Evolutionary conservation across 768 basidiomycete genomes (phyloP).

Genomic region (Leucocoprinus sp.): DNA sequence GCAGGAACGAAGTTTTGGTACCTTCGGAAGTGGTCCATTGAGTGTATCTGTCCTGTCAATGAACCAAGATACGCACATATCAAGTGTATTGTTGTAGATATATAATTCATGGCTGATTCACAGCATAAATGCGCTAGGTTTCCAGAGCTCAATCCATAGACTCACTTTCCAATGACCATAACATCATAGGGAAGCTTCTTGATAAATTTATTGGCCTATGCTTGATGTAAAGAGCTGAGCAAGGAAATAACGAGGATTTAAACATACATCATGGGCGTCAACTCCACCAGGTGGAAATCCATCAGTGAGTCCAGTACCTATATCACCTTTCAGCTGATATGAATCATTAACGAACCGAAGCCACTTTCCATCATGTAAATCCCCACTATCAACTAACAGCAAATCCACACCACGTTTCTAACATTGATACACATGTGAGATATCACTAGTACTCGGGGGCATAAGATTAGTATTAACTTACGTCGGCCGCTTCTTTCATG

Average conservation of each 20-base stretch:
- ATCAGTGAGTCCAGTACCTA: slow-evolving; percentile 72
- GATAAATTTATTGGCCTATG: slow-evolving; percentile 68
- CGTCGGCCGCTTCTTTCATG: slow-evolving; percentile 68
- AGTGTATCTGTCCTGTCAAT: slow-evolving; percentile 2
- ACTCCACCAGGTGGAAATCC: slow-evolving; percentile 64
- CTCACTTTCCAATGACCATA: slow-evolving; percentile 78
- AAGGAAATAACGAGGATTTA: neutral
- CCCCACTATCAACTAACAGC: slow-evolving; percentile 76
- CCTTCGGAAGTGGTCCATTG: slow-evolving; percentile 22
- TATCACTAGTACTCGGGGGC: neutral
- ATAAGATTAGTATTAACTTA: slow-evolving; percentile 14
- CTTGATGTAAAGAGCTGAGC: neutral
- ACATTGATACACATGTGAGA: neutral
- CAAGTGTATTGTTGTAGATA: slow-evolving; percentile 53
- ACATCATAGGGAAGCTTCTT: slow-evolving; percentile 71
- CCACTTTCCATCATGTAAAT: slow-evolving; percentile 57
- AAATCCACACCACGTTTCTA: slow-evolving; percentile 72
- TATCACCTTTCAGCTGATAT: neutral
- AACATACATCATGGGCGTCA: slow-evolving; percentile 60
- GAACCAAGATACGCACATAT: slow-evolving; percentile 38
- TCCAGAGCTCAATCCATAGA: neutral
- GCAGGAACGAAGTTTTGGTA: slow-evolving; percentile 59
- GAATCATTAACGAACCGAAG: neutral
- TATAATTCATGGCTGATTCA: slow-evolving; percentile 71
- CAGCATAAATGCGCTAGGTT: neutral